Base-by-base conservation (phyloP, 2,329 filamentous ascomycete genomes). In the Clarireedia hainanense region DNA sequence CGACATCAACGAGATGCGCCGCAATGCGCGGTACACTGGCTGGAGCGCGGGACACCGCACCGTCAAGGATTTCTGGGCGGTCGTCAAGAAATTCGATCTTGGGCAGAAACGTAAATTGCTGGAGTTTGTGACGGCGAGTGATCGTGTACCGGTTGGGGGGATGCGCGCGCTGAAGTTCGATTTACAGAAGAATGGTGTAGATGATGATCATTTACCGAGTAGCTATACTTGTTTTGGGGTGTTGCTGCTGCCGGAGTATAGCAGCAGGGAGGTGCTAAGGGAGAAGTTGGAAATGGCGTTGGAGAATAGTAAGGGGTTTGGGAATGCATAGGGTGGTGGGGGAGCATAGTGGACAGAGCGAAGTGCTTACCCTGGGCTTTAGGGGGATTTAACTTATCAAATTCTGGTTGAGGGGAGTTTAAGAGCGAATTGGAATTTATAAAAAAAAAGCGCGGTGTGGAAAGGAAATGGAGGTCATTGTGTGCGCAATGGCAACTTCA, bases 201-300 rank as follows among this genome's bases (percentile, higher is more conserved):
- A 79, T 58, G 78, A 79, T 62, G 65, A 78, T 0, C 79, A 81
- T 60, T 66, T 99, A 64, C 94, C 94, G 3, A 95, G 88, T 5
- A 92, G 89, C 59, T 86, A 91, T 66, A 99, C 94, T 0, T 99
- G 94, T 71, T 97, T 96, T 73, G 90, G 92, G 1, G 91, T 88
- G 48, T 72, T 99, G 47, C 73, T 95, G 61, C 71, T 99, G 59
- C 94, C 94, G 1, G 85, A 91, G 71, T 99, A 97, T 70, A 78
- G 74, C 53, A 81, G 81, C 40, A 81, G 77, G 67, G 83, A 87
- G 57, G 81, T 88, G 37, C 69, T 99, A 67, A 78, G 78, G 68
- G 78, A 85, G 72, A 89, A 91, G 66, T 72, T 99, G 66, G 78
- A 76, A n/a, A 84, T 95, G 77, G 94, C 94, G 52, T 75, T 99